Evolutionary conservation across 2,329 filamentous ascomycete genomes (phyloP).

Genomic region (Phyllosticta citrichinensis): DNA sequence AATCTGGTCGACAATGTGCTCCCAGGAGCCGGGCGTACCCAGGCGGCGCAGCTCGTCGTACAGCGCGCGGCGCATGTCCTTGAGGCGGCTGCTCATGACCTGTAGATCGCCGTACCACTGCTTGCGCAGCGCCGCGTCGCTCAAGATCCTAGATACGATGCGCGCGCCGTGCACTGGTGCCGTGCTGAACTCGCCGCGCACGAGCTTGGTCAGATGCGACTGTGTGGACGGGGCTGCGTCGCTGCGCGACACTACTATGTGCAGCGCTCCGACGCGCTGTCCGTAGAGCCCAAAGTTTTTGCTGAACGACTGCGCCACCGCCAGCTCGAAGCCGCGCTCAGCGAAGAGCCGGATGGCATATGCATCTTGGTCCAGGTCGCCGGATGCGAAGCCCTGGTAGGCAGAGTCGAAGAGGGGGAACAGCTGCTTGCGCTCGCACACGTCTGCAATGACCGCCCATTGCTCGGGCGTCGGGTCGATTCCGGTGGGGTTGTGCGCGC

Average conservation of each 20-base stretch:
- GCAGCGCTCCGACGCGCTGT: conserved; percentile 23
- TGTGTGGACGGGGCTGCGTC: conserved; percentile 5
- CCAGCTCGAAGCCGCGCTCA: conserved; percentile 13
- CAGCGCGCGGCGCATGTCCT: conserved; percentile 20
- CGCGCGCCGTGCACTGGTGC: conserved; percentile 22
- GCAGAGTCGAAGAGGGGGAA: conserved; percentile 30
- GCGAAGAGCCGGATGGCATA: conserved; percentile 26
- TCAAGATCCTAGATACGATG: conserved; percentile 21
- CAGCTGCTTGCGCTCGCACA: conserved; percentile 21
- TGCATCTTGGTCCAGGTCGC: conserved; percentile 24
- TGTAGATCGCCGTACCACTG: conserved; percentile 26
- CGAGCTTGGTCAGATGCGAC: conserved; percentile 10
- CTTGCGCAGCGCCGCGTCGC: conserved; percentile 13
- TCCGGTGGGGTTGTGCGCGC: conserved; percentile 31
- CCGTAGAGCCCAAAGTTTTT: conserved; percentile 33
- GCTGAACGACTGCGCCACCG: conserved; percentile 26
- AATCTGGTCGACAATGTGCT: conserved; percentile 24
- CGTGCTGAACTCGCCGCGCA: conserved; percentile 21
- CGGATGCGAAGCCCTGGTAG: conserved; percentile 32
- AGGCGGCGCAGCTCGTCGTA: conserved; percentile 16
- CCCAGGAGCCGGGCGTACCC: conserved; percentile 22
- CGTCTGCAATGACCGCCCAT: conserved; percentile 24
- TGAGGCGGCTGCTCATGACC: conserved; percentile 27
- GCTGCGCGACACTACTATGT: conserved; percentile 11
- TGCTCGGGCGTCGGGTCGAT: conserved; percentile 25